Evolutionary conservation across 768 basidiomycete genomes (phyloP).

Genomic region (Tylopilus cervinicoccineus): DNA sequence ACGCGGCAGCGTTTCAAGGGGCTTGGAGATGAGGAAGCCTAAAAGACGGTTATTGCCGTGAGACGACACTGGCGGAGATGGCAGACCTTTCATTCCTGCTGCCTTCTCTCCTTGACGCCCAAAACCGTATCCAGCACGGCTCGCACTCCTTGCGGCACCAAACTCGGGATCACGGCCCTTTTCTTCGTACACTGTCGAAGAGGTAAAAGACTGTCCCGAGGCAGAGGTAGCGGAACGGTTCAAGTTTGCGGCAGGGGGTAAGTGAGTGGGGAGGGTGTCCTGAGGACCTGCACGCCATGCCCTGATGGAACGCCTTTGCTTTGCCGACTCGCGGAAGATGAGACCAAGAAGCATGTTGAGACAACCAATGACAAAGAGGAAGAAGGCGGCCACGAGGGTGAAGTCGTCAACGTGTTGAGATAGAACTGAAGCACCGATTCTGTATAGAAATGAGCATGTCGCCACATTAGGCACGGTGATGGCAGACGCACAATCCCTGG

Average conservation of each 20-base stretch:
- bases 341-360: slow-evolving; percentile 78
- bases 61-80: not conserved
- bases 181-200: slow-evolving; percentile 31
- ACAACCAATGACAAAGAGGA: slow-evolving; percentile 90
- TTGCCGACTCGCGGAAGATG: slow-evolving; percentile 63
- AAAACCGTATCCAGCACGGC: slow-evolving; percentile 65
- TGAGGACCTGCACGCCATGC: slow-evolving; percentile 56
- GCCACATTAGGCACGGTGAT: not conserved
- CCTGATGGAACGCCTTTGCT: slow-evolving; percentile 57
- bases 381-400: slow-evolving; percentile 87
- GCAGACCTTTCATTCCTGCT: slow-evolving; percentile 54
- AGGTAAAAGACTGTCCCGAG: slow-evolving; percentile 22
- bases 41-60: slow-evolving; percentile 4
- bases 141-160: slow-evolving; percentile 16
- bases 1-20: slow-evolving; percentile 58
- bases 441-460: slow-evolving; percentile 23
- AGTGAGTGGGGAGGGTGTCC: slow-evolving; percentile 47
- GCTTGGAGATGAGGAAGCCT: slow-evolving; percentile 59
- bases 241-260: slow-evolving; percentile 23
- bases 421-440: slow-evolving; percentile 67
- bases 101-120: slow-evolving; percentile 75
- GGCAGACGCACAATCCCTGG: slow-evolving; percentile 67
- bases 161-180: slow-evolving; percentile 24
- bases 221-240: slow-evolving; percentile 22
- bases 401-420: slow-evolving; percentile 83